Base-by-base conservation (phyloP, 1,284 basidiomycete genomes). In the Trichosporon faecale region DNA sequence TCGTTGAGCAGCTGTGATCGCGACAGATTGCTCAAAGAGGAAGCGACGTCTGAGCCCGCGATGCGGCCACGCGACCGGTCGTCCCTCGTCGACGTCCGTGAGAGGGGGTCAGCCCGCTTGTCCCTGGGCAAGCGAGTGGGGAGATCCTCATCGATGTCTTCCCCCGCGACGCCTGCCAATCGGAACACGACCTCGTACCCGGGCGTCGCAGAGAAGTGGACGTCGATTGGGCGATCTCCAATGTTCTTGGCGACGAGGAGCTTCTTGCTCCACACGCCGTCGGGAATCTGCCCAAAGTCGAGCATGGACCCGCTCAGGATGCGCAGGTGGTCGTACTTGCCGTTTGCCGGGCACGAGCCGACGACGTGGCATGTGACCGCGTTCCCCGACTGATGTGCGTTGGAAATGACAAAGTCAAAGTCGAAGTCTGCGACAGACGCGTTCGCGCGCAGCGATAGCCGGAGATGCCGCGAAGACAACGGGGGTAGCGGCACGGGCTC, bases 261-360 rank as follows among this genome's bases (percentile, higher is more conserved):
- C 76, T 85, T 85, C 70, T 81, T 83, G 14, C 84, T 79, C 85
- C 85, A 86, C 18, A 83, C 77, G 0, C 85, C 85, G 61, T 85
- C 85, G 33, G 80, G 79, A 65, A 85, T 83, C 71, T 85, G 81
- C 12, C 85, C 85, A 76, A 86, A 86, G 77, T 86, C 84, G 46
- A 86, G 75, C 5, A 77, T 77, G 8, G 80, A 78, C 8, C 85
- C 85, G n/a, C 82, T 83, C 7, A 84, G 75, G 25, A 86, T 78
- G 49, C 80, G 78, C 33, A 86, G 74, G 2, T 83, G 80, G 52
- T 84, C 81, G 68, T 86, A 84, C 14, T 75, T 73, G 11, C 79
- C 76, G 9, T 72, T 76, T 0, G 75, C 70, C 16, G 75, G 69
- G n/a, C 76, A 75, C 25, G 78, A 78, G 0, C 80, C 83, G 12